Conservation (phyloP, 768 basidiomycete species). For the Dendrothele bispora region DNA sequence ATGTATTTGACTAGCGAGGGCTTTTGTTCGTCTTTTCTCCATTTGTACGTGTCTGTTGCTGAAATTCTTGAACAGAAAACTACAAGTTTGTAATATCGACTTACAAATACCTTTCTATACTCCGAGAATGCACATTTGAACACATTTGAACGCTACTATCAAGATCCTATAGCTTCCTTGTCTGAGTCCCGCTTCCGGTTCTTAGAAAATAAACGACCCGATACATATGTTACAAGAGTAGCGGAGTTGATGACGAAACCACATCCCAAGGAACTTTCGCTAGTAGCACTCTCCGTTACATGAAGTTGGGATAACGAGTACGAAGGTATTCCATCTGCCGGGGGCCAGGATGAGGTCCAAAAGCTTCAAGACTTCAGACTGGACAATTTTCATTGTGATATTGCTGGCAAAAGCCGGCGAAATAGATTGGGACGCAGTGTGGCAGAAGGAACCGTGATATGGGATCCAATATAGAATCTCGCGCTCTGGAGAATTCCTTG, state of each 20-base stretch:
- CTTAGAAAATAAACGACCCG: slow-evolving; percentile 78
- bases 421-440: slow-evolving; percentile 40
- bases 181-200: slow-evolving; percentile 83
- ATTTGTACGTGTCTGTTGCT: slow-evolving; percentile 6
- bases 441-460: slow-evolving; percentile 89
- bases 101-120: slow-evolving; percentile 78
- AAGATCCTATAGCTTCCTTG: slow-evolving; percentile 73
- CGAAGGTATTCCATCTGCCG: slow-evolving; percentile 24
- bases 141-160: slow-evolving; percentile 68
- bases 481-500: slow-evolving; percentile 63
- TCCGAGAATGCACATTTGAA: slow-evolving; percentile 59
- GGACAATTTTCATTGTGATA: slow-evolving; percentile 62
- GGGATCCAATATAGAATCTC: slow-evolving; percentile 85
- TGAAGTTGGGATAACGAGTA: slow-evolving; percentile 69
- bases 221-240: slow-evolving; percentile 76
- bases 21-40: slow-evolving; percentile 57
- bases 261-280: slow-evolving; percentile 71
- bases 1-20: slow-evolving; percentile 82
- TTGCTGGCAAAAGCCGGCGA: slow-evolving; percentile 80
- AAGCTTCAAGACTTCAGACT: slow-evolving; percentile 61
- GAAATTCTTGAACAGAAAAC: slow-evolving; percentile 50
- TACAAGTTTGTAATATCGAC: slow-evolving; percentile 68
- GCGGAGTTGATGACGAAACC: slow-evolving; percentile 79
- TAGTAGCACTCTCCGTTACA: slow-evolving; percentile 69
- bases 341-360: slow-evolving; percentile 53